phyloP scores from a whole-genome alignment of 768 basidiomycete genomes.

The Russula sp. region DNA sequence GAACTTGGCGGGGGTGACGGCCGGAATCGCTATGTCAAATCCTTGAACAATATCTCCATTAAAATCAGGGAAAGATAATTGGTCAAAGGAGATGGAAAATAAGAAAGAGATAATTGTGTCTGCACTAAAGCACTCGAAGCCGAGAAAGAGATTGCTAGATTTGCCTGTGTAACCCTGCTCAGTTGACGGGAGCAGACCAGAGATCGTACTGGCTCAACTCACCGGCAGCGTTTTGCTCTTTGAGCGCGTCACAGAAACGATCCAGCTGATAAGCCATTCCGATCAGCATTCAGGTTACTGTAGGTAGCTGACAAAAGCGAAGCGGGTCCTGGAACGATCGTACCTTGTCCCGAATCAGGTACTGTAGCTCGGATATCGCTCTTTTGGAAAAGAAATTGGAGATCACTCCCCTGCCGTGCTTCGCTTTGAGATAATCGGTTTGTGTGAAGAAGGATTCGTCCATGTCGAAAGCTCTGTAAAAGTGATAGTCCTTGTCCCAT shows the following conservation, averaged over 20 bases:
- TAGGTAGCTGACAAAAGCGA: neutral
- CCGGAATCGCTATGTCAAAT: conserved; percentile 28
- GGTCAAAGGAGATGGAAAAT: conserved; percentile 33
- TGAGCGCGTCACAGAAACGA: conserved; percentile 23
- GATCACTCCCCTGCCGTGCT: conserved; percentile 28
- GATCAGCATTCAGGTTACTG: too few relatives aligned
- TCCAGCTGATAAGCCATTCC: conserved; percentile 28
- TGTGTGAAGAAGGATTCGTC: conserved; percentile 32
- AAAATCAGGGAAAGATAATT: conserved; percentile 31
- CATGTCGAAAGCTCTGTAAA: conserved; percentile 35
- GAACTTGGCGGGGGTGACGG: conserved; percentile 20
- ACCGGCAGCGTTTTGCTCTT: conserved; percentile 9
- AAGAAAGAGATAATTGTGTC: conserved; percentile 42
- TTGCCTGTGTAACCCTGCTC: neutral
- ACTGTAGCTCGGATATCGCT: conserved; percentile 31
- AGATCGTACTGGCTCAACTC: neutral
- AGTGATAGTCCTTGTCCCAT: conserved; percentile 34
- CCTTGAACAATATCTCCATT: conserved; percentile 30
- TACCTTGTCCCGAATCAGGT: conserved; percentile 30
- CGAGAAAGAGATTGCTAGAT: conserved; percentile 34
- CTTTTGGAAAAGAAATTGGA: conserved; percentile 35
- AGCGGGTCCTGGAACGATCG: neutral
- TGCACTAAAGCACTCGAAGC: conserved; percentile 36
- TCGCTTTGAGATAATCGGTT: conserved; percentile 31
- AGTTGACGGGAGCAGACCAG: neutral